A percentile compares a stretch with the other conserved stretches of the same genome.
phyloP scores from a whole-genome alignment of 2,329 filamentous ascomycete species.

The Hirsutella minnesotensis region DNA sequence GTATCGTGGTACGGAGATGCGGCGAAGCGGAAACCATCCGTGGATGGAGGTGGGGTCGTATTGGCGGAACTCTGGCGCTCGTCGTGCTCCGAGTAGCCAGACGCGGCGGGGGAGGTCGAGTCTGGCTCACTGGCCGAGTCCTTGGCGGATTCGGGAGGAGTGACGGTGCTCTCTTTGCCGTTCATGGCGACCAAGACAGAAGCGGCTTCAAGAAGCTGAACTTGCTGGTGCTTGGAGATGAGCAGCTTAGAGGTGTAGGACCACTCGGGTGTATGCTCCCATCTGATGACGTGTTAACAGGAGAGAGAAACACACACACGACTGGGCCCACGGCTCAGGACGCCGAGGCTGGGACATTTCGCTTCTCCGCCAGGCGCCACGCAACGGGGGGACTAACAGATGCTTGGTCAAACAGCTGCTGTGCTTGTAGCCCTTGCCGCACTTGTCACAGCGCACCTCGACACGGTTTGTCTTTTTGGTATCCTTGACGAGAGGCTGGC shows the following conservation, averaged over 20 bases:
- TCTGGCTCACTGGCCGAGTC: constrained; percentile 69
- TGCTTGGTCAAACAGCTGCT: constrained; percentile 99
- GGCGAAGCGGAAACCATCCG: constrained; percentile 48
- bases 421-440: constrained; percentile 99
- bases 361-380: constrained; percentile 2
- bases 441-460: constrained; percentile 93
- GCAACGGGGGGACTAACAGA: constrained; percentile 62
- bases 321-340: constrained; percentile 6
- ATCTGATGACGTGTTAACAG: constrained; percentile 44
- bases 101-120: constrained; percentile 70
- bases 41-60: constrained; percentile 79
- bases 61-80: constrained; percentile 76
- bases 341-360: constrained; percentile 4
- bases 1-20: constrained; percentile 42
- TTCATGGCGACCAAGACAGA: constrained; percentile 95
- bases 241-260: constrained; percentile 91
- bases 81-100: constrained; percentile 66
- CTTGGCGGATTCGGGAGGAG: constrained; percentile 53
- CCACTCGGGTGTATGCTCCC: constrained; percentile 99
- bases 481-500: constrained; percentile 68
- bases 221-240: constrained; percentile 98
- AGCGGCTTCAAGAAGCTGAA: constrained; percentile 90
- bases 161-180: constrained; percentile 38
- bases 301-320: neutral
- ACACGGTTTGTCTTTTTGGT: constrained; percentile 73